Evolutionary conservation across 768 basidiomycete genomes (phyloP).

Genomic region (Phaeolepiota aurea): DNA sequence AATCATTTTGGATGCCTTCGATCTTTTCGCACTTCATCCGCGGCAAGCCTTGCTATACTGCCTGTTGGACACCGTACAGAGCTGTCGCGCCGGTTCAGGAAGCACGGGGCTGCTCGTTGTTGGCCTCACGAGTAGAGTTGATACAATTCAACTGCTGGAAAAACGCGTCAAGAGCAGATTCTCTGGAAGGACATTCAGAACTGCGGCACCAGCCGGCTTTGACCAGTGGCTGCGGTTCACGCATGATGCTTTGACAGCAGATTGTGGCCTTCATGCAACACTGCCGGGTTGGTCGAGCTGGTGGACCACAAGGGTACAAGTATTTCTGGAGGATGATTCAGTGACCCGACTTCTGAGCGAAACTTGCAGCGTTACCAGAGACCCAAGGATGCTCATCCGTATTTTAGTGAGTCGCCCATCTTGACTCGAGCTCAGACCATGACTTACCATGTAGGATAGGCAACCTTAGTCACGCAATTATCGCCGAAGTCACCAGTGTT

Average conservation of each 20-base stretch:
- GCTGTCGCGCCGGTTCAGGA: slow-evolving; percentile 52
- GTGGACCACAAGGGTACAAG: slow-evolving; percentile 54
- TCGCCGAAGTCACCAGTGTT: slow-evolving; percentile 47
- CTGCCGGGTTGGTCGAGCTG: slow-evolving; percentile 47
- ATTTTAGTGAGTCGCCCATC: slow-evolving; percentile 43
- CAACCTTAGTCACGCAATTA: slow-evolving; percentile 33
- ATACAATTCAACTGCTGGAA: slow-evolving; percentile 83
- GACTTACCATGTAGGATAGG: slow-evolving; percentile 21
- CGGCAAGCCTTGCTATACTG: slow-evolving; percentile 93
- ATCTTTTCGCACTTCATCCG: slow-evolving; percentile 86
- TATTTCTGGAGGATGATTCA: slow-evolving; percentile 41
- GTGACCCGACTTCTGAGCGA: slow-evolving; percentile 44
- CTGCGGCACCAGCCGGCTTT: slow-evolving; percentile 48
- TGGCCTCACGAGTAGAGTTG: slow-evolving; percentile 80
- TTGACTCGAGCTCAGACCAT: neutral
- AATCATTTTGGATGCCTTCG: slow-evolving; percentile 86
- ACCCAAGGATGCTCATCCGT: slow-evolving; percentile 48
- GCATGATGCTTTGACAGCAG: slow-evolving; percentile 31
- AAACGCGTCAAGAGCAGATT: slow-evolving; percentile 98
- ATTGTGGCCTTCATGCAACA: slow-evolving; percentile 12
- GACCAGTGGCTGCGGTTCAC: slow-evolving; percentile 44
- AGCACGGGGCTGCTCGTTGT: slow-evolving; percentile 75
- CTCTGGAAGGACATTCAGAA: slow-evolving; percentile 82
- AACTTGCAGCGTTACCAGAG: slow-evolving; percentile 51
- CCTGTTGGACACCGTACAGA: slow-evolving; percentile 89